Percentiles rank a stretch among this genome's conserved stretches.
Evolutionary conservation across 805 yeast genomes (phyloP).

Genomic region (Yamadazyma olivae): DNA sequence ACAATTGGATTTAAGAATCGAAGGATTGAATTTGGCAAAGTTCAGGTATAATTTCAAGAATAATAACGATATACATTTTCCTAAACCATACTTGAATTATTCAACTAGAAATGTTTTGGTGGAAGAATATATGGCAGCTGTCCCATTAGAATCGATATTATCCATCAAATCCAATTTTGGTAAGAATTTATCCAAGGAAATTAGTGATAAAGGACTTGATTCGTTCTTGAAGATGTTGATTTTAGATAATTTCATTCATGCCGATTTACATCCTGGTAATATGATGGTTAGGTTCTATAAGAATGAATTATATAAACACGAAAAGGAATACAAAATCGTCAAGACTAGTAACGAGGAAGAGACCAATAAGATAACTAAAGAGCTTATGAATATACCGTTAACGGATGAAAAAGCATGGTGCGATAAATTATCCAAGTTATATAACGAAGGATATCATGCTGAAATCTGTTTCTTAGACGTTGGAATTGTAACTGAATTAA

Average conservation of each 20-base stretch:
- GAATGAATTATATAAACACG: slow-evolving; percentile 41
- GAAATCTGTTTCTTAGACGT: slow-evolving; percentile 90
- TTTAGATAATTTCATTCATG: slow-evolving; percentile 90
- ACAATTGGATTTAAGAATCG: slow-evolving; percentile 88
- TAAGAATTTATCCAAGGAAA: slow-evolving; percentile 56
- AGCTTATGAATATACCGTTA: slow-evolving; percentile 26
- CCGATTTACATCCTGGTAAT: slow-evolving; percentile 97
- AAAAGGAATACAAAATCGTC: slow-evolving; percentile 39
- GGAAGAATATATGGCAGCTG: slow-evolving; percentile 81
- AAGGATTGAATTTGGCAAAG: slow-evolving; percentile 71
- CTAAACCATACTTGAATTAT: slow-evolving; percentile 64
- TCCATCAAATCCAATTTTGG: slow-evolving; percentile 45
- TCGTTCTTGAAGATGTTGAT: slow-evolving; percentile 92
- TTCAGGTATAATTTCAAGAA: slow-evolving; percentile 68
- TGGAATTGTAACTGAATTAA: slow-evolving; percentile 89
- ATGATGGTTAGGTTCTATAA: slow-evolving; percentile 73
- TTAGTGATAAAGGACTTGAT: slow-evolving; percentile 81
- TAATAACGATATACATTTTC: slow-evolving; percentile 67
- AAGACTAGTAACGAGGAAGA: slow-evolving; percentile 45
- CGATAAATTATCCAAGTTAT: slow-evolving; percentile 41
- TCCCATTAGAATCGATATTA: slow-evolving; percentile 74
- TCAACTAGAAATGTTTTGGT: slow-evolving; percentile 73
- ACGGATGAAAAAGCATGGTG: slow-evolving; percentile 43
- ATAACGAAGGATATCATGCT: slow-evolving; percentile 65
- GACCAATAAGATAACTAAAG: slow-evolving; percentile 43